A percentile compares a stretch with the other conserved stretches of the same genome.
Conservation (phyloP, 2,329 filamentous ascomycete genomes). For the Beauveria sp. region DNA sequence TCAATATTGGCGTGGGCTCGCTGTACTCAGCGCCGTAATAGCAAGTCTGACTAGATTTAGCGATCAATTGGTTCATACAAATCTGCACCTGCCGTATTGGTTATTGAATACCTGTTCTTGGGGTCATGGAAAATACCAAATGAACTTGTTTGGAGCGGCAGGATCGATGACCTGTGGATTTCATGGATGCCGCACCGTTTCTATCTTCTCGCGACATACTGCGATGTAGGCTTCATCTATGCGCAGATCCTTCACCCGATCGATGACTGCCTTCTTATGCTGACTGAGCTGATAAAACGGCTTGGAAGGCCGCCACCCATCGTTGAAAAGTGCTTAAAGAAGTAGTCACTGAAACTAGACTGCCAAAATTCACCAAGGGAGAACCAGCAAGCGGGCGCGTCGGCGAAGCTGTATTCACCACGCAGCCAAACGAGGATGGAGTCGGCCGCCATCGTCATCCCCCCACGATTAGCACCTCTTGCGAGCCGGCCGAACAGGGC, state of each 20-base stretch:
- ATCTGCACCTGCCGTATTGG: not conserved
- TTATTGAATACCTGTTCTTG: slow-evolving; percentile 48
- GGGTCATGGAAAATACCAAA: slow-evolving; percentile 46
- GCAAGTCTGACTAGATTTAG: slow-evolving; percentile 50
- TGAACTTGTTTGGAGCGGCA: not conserved
- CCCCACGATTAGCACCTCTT: not conserved
- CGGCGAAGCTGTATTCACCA: not conserved
- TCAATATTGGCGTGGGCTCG: slow-evolving; percentile 61
- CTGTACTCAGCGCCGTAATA: slow-evolving; percentile 61
- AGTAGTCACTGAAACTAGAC: not conserved
- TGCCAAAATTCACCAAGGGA: not conserved
- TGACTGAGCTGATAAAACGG: not conserved
- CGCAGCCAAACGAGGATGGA: not conserved
- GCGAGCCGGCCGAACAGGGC: no score
- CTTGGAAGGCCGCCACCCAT: slow-evolving; percentile 1
- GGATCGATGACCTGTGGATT: slow-evolving; percentile 35
- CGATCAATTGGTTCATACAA: not conserved
- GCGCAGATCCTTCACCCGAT: not conserved
- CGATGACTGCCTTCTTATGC: slow-evolving; percentile 1
- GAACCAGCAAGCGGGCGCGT: no score
- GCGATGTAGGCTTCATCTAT: not conserved
- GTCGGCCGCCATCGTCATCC: not conserved
- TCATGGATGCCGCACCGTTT: slow-evolving; percentile 14
- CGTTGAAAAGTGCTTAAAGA: not conserved
- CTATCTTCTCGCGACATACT: not conserved